Evolutionary conservation across 208 protist species (phyloP), one percentile per base, ranked within the genome.

Genomic region (Trichomonas vaginalis): DNA sequence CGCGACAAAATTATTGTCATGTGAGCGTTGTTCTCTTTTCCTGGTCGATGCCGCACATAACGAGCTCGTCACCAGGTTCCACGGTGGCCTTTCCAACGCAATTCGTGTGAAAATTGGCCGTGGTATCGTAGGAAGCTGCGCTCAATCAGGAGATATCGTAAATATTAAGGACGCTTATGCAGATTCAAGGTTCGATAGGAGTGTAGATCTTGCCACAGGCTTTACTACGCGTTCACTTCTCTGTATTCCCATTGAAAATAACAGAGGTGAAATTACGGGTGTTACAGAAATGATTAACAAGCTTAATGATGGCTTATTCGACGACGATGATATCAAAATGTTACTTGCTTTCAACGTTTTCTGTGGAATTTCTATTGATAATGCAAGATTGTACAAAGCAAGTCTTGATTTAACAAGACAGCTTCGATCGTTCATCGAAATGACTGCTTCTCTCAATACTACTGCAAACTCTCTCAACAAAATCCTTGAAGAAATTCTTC

Each of bases 261-360:
- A 95, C 42, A 86, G 96, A 61, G 96, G 96, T 10, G 83, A 92
- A 62, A 96, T 97, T 61, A 87, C 97, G 10, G 97, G 97, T 27
- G 97, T 97, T 45, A 96, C 95, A 35, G 96, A 97, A 95, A 86
- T 97, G 45, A 96, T 97, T 40, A 97, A 97, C 51, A 97, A 97
- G 80, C 47, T 95, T 27, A 37, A 80, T 45, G 70, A 95, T 8
- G 96, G 70, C 0, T 47, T 47, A 10, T 96, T 96, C 37, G 95
- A 88, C 46, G 96, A 96, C 21, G 96, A 83, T 47, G 96, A 96
- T 70, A 83, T 95, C 12, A 95, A 95, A 49, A 92, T 96, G 70
- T 32, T 96, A 46, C 79, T 95, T 80, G 70, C 82, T n/a, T 96
- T 96, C 46, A 92, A 92, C n/a, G 86, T 92, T 8, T 92, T 92